Percentiles rank a stretch among this genome's conserved stretches.
Conservation (phyloP, 192 early-diverging fungal species). For the Coemansia sp. region DNA sequence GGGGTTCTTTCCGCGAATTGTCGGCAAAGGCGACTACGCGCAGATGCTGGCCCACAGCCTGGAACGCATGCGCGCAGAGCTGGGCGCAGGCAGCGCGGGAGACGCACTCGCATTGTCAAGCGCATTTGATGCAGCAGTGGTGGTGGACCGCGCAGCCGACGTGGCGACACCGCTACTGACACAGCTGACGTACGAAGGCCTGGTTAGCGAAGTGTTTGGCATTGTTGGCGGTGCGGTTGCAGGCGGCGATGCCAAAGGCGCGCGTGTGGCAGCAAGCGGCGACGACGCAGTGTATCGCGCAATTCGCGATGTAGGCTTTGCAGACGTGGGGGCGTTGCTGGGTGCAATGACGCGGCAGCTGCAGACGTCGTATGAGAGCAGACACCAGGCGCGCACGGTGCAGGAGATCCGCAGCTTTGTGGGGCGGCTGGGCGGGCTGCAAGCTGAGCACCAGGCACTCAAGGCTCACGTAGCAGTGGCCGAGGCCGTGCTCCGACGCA, state of each 20-base stretch:
- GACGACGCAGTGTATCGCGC: conserved; percentile 77
- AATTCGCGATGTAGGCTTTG: conserved; percentile 88
- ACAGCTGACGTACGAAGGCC: conserved; percentile 94
- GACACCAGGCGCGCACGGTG: conserved; percentile 88
- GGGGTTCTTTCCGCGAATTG: conserved; percentile 86
- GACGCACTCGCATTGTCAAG: conserved; percentile 56
- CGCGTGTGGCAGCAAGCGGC: conserved; percentile 79
- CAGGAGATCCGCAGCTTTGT: conserved; percentile 93
- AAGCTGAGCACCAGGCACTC: conserved; percentile 85
- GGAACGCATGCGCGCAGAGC: conserved; percentile 79
- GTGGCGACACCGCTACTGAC: conserved; percentile 90
- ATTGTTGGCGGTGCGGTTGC: conserved; percentile 59
- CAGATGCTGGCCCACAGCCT: conserved; percentile 74
- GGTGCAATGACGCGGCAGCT: conserved; percentile 82
- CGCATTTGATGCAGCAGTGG: conserved; percentile 77
- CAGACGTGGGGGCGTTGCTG: conserved; percentile 79
- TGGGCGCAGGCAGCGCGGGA: conserved; percentile 34
- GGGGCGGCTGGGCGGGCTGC: conserved; percentile 76
- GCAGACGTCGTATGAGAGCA: conserved; percentile 83
- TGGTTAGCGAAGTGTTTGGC: conserved; percentile 91
- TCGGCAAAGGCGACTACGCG: conserved; percentile 87
- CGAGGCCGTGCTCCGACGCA: conserved; percentile 78
- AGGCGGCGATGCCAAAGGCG: conserved; percentile 52
- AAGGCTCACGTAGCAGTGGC: conserved; percentile 58
- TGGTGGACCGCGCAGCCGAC: conserved; percentile 90